Percentiles rank a stretch among this genome's conserved stretches.
Conservation (phyloP, 225 moss, liverwort and hornwort species). For the Climacium dendroides region DNA sequence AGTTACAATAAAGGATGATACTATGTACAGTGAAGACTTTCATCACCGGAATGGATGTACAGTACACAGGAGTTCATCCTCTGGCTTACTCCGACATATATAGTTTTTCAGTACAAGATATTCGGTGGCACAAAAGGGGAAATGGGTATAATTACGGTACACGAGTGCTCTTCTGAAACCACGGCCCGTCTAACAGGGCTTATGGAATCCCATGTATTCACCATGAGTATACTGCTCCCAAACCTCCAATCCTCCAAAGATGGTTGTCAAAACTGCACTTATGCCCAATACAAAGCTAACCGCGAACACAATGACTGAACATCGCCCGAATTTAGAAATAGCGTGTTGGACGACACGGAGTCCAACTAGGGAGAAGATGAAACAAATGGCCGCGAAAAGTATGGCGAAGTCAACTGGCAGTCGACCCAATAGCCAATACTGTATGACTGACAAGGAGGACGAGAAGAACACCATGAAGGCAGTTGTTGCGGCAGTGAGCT, state of each 20-base stretch:
- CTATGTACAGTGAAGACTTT: background rate
- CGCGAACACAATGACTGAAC: constrained; percentile 58
- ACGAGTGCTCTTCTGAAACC: background rate
- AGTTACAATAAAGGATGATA: background rate
- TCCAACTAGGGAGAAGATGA: constrained; percentile 44
- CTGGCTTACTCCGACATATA: background rate
- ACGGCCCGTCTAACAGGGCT: constrained; percentile 28
- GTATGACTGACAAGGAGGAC: constrained; percentile 73
- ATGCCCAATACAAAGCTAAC: constrained; percentile 48
- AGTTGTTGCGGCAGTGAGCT: constrained; percentile 79
- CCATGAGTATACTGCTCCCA: constrained; percentile 36
- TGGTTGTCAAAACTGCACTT: constrained; percentile 50
- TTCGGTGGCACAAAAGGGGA: background rate
- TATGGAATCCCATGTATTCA: constrained; percentile 71
- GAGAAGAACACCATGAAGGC: constrained; percentile 88
- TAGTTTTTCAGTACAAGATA: background rate
- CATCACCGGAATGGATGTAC: background rate
- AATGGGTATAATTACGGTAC: background rate
- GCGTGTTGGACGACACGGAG: constrained; percentile 45
- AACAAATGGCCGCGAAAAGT: constrained; percentile 36
- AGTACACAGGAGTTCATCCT: background rate
- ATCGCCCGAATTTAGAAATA: constrained; percentile 45
- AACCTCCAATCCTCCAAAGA: constrained; percentile 55
- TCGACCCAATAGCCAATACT: constrained; percentile 73
- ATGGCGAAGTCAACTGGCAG: constrained; percentile 52